Percentiles rank a stretch among this genome's conserved stretches.
Evolutionary conservation across 2,329 filamentous ascomycete species (phyloP).

Genomic region (Leptographium wingfieldii): DNA sequence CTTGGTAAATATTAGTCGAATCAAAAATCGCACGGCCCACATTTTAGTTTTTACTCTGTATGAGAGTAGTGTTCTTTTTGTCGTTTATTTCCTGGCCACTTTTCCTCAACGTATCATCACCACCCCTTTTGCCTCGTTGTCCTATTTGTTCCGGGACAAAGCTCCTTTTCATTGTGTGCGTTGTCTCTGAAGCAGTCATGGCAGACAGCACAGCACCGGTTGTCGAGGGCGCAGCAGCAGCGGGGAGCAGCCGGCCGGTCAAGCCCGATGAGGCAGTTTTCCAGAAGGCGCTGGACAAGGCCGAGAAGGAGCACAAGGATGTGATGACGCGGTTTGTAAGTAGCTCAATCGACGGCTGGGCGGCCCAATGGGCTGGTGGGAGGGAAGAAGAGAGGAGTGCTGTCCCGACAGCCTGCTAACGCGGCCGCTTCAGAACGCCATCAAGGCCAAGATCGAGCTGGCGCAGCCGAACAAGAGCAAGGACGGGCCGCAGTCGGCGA

Average conservation of each 20-base stretch:
- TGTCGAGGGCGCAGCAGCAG: constrained; percentile 28
- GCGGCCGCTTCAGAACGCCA: constrained; percentile 50
- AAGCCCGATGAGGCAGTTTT: constrained; percentile 80
- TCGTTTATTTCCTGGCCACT: neutral
- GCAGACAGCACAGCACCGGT: constrained; percentile 25
- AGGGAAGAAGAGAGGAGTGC: neutral
- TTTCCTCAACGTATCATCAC: neutral
- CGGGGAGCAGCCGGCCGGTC: constrained; percentile 52
- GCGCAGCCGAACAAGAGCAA: constrained; percentile 61
- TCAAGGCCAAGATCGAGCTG: constrained; percentile 79
- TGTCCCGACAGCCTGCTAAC: neutral
- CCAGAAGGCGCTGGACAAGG: constrained; percentile 65
- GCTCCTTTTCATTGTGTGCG: neutral
- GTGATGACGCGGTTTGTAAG: constrained; percentile 47
- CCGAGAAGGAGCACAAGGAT: constrained; percentile 75
- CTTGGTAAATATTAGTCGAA: neutral
- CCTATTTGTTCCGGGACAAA: neutral
- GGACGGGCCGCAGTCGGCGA: constrained; percentile 62
- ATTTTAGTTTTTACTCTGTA: neutral
- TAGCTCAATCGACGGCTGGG: neutral
- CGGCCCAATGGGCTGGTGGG: neutral
- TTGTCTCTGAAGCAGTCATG: constrained; percentile 23
- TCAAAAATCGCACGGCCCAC: neutral
- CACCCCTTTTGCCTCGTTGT: neutral
- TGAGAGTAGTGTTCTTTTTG: neutral